Percentiles rank a stretch among this genome's conserved stretches.
Evolutionary conservation across 768 basidiomycete species (phyloP).

Genomic region (Nidularia pulvinata): DNA sequence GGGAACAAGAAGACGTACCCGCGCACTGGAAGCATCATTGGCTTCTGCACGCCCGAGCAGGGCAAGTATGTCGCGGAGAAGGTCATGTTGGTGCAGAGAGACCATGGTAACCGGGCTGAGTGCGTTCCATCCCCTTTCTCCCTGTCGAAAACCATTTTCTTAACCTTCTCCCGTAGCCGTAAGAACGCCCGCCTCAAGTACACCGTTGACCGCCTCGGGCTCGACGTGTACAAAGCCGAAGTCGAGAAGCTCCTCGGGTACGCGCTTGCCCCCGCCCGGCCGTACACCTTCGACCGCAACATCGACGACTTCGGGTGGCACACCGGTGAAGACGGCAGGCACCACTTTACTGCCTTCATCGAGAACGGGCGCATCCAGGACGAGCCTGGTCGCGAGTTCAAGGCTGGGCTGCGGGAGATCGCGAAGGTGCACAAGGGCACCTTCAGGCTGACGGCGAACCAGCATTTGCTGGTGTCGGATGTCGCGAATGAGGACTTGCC

Average conservation of each 20-base stretch:
- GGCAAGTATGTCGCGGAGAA: conserved; percentile 88
- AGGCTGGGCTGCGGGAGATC: conserved; percentile 90
- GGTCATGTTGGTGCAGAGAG: conserved; percentile 91
- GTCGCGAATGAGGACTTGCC: conserved; percentile 72
- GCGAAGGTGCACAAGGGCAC: conserved; percentile 93
- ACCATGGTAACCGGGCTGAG: conserved; percentile 96
- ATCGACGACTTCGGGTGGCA: conserved; percentile 96
- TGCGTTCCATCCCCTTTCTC: conserved; percentile 34
- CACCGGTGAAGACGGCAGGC: conserved; percentile 81
- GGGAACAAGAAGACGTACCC: conserved; percentile 99
- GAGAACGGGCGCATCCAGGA: conserved; percentile 99
- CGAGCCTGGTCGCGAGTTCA: conserved; percentile 88
- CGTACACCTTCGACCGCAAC: conserved; percentile 85
- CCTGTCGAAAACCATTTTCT: not conserved
- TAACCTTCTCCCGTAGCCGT: conserved; percentile 34
- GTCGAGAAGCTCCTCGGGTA: conserved; percentile 91
- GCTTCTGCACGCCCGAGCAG: conserved; percentile 91
- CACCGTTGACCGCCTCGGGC: conserved; percentile 94
- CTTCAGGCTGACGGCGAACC: conserved; percentile 94
- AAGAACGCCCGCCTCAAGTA: conserved; percentile 95
- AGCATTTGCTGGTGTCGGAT: conserved; percentile 89
- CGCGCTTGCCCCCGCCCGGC: conserved; percentile 66
- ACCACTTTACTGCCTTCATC: conserved; percentile 93
- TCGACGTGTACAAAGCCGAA: conserved; percentile 83
- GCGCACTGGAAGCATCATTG: conserved; percentile 82